These are phyloP conservation scores for Coemansia sp. DNA, from an alignment of 192 early-diverging fungal genomes.

Conservation along the genomic window DNA sequence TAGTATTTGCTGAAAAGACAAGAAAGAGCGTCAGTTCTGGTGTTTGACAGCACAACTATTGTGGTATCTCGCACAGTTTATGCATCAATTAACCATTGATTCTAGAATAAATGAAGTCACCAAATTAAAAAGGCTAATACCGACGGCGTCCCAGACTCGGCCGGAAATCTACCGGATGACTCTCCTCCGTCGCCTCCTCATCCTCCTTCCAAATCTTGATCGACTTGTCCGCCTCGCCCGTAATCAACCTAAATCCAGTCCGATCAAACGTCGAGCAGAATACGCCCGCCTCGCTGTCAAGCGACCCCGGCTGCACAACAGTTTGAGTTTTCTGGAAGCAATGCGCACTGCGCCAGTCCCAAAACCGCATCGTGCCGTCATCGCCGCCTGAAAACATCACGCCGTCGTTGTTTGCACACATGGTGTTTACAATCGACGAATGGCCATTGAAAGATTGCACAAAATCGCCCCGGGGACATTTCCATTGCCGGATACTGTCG, in stretches of 20 bases:
- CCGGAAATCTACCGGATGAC: slow-evolving; percentile 48
- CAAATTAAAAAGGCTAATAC: not conserved
- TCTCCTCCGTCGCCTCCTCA: slow-evolving; percentile 49
- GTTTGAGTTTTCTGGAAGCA: slow-evolving; percentile 91
- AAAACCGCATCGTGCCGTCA: slow-evolving; percentile 95
- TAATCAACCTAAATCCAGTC: slow-evolving; percentile 92
- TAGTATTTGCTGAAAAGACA: not conserved
- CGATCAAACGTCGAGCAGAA: slow-evolving; percentile 95
- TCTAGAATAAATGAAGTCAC: not conserved
- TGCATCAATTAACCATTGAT: not conserved
- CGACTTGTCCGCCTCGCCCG: slow-evolving; percentile 98
- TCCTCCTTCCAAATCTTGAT: slow-evolving; percentile 78
- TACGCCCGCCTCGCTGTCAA: slow-evolving; percentile 94
- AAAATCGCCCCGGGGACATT: slow-evolving; percentile 91
- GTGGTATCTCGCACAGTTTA: too few species aligned
- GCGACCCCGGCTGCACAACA: slow-evolving; percentile 89
- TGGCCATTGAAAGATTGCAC: slow-evolving; percentile 92
- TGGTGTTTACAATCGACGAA: slow-evolving; percentile 85
- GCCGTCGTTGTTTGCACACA: slow-evolving; percentile 86
- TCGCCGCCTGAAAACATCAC: slow-evolving; percentile 96
- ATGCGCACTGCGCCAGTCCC: slow-evolving; percentile 95
- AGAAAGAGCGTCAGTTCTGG: too few species aligned
- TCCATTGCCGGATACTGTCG: slow-evolving; percentile 97
- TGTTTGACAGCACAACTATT: not conserved
- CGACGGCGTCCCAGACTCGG: slow-evolving; percentile 40